A percentile compares a stretch with the other conserved stretches of the same genome.
phyloP scores from a whole-genome alignment of 805 yeast species.

The Candida germanica region DNA sequence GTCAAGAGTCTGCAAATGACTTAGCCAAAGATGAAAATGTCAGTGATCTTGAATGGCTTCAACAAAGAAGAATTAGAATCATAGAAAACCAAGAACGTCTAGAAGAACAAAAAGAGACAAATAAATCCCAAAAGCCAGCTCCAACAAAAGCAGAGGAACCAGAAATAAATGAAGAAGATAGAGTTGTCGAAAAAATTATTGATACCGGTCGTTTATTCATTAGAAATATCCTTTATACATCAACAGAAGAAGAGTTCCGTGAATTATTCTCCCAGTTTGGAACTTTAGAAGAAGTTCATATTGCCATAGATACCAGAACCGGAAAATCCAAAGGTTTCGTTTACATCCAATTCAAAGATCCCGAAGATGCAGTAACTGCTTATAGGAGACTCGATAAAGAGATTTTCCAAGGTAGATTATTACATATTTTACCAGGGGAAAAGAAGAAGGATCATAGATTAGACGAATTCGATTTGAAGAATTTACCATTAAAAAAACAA shows the following conservation, averaged over 20 bases:
- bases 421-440: conserved; percentile 86
- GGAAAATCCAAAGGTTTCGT: conserved; percentile 93
- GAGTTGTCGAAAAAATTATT: conserved; percentile 48
- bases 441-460: conserved; percentile 76
- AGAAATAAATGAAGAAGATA: conserved; percentile 41
- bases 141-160: conserved; percentile 9
- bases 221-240: conserved; percentile 77
- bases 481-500: conserved; percentile 90
- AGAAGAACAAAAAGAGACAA: conserved; percentile 5
- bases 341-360: conserved; percentile 67
- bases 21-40: conserved; percentile 64
- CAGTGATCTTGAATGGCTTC: conserved; percentile 86
- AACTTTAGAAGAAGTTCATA: conserved; percentile 78
- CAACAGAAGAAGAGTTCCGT: conserved; percentile 76
- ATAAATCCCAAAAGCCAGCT: conserved; percentile 1
- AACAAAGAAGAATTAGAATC: conserved; percentile 70
- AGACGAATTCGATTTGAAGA: conserved; percentile 88
- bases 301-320: conserved; percentile 87
- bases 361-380: conserved; percentile 75
- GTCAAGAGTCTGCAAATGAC: conserved; percentile 15
- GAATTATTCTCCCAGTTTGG: conserved; percentile 69
- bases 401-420: conserved; percentile 88
- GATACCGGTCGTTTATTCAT: conserved; percentile 81
- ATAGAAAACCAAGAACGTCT: conserved; percentile 28
- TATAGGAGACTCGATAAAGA: conserved; percentile 74